Percentiles rank a stretch among this genome's conserved stretches.
phyloP scores from a whole-genome alignment of 2,329 filamentous ascomycete genomes.

The Fusarium hostae region DNA sequence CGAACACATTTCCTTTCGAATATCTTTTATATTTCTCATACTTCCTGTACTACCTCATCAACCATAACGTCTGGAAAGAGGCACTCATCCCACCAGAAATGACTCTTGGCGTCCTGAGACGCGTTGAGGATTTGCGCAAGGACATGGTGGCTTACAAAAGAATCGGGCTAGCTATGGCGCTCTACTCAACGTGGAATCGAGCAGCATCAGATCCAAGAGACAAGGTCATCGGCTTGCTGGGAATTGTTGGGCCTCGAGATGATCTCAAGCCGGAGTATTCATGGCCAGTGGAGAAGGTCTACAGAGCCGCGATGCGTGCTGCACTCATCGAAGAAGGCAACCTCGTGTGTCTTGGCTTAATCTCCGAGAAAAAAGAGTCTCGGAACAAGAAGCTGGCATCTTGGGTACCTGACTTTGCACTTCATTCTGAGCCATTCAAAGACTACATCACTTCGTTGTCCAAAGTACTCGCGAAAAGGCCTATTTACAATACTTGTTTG shows the following conservation, averaged over 20 bases:
- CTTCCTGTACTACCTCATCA: not conserved
- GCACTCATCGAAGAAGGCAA: not conserved
- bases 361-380: not conserved
- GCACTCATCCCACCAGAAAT: not conserved
- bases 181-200: slow-evolving; percentile 11
- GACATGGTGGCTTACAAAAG: not conserved
- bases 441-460: slow-evolving; percentile 7
- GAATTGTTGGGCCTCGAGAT: not conserved
- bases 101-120: not conserved
- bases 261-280: slow-evolving; percentile 6
- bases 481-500: not conserved
- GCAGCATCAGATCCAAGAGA: not conserved
- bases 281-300: slow-evolving; percentile 13
- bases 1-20: slow-evolving; percentile 1
- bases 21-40: not conserved
- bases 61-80: not conserved
- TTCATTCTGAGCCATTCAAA: not conserved
- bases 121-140: not conserved
- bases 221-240: slow-evolving; percentile 3
- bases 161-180: not conserved
- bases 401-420: slow-evolving; percentile 5
- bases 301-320: slow-evolving; percentile 2
- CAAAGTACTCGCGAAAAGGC: not conserved
- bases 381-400: not conserved
- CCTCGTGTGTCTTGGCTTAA: slow-evolving; percentile 7